These are phyloP conservation scores for Penicillium sumatraense DNA, from an alignment of 2,329 filamentous ascomycete genomes.

Conservation along the genomic window DNA sequence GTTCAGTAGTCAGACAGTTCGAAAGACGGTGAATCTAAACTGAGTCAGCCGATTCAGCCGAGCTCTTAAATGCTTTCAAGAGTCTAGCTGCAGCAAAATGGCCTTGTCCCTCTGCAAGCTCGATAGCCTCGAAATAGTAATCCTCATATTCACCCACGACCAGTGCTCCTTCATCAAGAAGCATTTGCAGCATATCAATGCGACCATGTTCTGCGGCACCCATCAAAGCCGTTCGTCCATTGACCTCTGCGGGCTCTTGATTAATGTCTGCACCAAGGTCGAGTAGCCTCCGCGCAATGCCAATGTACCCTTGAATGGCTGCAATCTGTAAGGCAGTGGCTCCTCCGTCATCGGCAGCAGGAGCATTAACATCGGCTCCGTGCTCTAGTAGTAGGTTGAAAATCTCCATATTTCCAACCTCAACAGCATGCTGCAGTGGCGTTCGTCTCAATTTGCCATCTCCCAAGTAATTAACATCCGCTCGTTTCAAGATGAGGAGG, in stretches of 20 bases:
- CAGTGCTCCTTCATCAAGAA: conserved; percentile 28
- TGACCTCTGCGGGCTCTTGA: conserved; percentile 12
- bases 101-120: conserved; percentile 20
- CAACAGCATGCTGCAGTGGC: conserved; percentile 21
- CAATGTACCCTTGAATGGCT: conserved; percentile 28
- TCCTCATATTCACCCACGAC: conserved; percentile 10
- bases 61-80: conserved; percentile 5
- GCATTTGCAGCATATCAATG: conserved; percentile 34
- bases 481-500: not conserved
- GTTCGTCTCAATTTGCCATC: not conserved
- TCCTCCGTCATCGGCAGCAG: conserved; percentile 11
- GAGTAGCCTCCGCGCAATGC: conserved; percentile 24
- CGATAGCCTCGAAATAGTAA: conserved; percentile 18
- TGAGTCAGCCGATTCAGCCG: not conserved
- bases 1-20: too few species aligned
- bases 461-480: conserved; percentile 9
- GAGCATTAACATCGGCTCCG: conserved; percentile 16
- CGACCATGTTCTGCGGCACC: conserved; percentile 34
- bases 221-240: conserved; percentile 33
- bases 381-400: conserved; percentile 20
- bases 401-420: conserved; percentile 20
- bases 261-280: conserved; percentile 27
- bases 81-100: conserved; percentile 20
- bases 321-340: conserved; percentile 35
- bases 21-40: too few species aligned